Base-by-base conservation (phyloP, 2,329 filamentous ascomycete species). In the Pseudogymnoascus sp. region DNA sequence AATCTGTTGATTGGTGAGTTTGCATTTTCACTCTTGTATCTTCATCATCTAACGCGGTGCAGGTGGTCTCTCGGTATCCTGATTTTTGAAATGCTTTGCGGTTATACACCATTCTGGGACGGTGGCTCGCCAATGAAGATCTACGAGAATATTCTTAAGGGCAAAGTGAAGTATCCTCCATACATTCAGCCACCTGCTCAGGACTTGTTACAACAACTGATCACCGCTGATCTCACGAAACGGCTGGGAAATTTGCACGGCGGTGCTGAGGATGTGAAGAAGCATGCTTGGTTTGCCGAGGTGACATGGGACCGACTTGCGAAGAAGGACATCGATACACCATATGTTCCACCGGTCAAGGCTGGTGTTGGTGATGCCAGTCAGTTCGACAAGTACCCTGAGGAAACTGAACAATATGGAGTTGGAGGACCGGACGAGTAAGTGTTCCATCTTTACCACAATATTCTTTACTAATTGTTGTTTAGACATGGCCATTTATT, bases 41-140 rank as follows among this genome's bases (percentile, higher is more conserved):
- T n/a, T 60, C 10, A 6, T 58, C 18, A 4, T 45, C 60, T 12
- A 15, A 36, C 33, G 31, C 25, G 18, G 29, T 63, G 8, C 67
- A 97, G 92, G 92, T 99, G 94, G 94, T 97, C 93, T 60, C 82
- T 99, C 63, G 94, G 94, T 52, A 97, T 99, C 73, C 80, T 99
- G 69, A 97, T 99, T 74, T 99, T 97, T 75, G 94, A 99, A 81
- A 99, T 99, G 94, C 84, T 99, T 37, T 97, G 94, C 73, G 94
- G 94, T 29, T 99, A 97, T 77, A 99, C 94, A 4, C 94, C 94
- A 4, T 99, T 99, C 80, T 99, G 94, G 93, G 94, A 99, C 74
- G 90, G 90, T 70, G 94, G 93, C 61, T 96, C 91, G 48, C 93
- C 94, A 2, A 96, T 99, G 85, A 97, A 96, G 78, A 99, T 99